These are phyloP conservation scores for Ganoderma lingzhi DNA, from an alignment of 1,284 basidiomycete species.

Conservation along the genomic window DNA sequence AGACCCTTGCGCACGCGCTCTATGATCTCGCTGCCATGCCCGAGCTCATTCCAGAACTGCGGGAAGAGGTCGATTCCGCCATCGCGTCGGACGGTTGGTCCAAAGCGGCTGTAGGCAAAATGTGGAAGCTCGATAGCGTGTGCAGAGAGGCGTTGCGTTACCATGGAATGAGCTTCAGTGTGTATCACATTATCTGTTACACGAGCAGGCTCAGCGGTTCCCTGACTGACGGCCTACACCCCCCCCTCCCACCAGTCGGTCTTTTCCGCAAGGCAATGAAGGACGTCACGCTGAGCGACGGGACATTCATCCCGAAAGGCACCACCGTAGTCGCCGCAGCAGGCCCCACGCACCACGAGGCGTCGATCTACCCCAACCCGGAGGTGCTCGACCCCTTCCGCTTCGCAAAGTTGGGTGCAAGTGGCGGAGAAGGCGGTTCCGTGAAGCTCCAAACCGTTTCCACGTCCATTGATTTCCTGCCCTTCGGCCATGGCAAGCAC, in stretches of 20 bases:
- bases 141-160: constrained; percentile 55
- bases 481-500: constrained; percentile 40
- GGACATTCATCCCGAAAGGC: constrained; percentile 51
- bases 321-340: constrained; percentile 50
- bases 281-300: constrained; percentile 49
- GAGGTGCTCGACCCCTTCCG: constrained; percentile 51
- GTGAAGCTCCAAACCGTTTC: constrained; percentile 43
- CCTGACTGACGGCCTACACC: background rate
- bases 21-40: constrained; percentile 53
- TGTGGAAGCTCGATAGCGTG: constrained; percentile 61
- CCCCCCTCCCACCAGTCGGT: background rate
- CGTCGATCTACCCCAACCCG: constrained; percentile 48
- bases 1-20: constrained; percentile 48
- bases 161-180: constrained; percentile 39
- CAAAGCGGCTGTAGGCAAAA: constrained; percentile 50
- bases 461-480: constrained; percentile 38
- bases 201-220: background rate
- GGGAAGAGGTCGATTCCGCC: constrained; percentile 43
- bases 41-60: constrained; percentile 48
- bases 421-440: constrained; percentile 22
- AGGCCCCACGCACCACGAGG: constrained; percentile 49
- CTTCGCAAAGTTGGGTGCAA: constrained; percentile 50
- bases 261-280: constrained; percentile 38
- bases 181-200: constrained; percentile 6
- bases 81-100: constrained; percentile 50